These are phyloP conservation scores for Solanum commersonii DNA, from an alignment of 257 asterid genomes.

Conservation along the genomic window DNA sequence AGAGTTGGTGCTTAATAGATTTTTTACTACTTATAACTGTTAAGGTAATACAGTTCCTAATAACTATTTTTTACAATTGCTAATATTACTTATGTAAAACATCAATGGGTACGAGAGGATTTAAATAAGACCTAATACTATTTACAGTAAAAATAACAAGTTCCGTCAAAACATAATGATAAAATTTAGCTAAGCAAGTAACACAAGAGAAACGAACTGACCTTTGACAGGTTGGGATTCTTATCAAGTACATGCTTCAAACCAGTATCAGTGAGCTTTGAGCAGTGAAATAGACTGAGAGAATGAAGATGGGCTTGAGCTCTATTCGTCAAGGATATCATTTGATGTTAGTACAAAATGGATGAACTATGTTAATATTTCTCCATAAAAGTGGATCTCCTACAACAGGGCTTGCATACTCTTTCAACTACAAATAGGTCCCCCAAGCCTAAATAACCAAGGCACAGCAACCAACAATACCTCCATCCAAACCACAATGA, in stretches of 20 bases:
- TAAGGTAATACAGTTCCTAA: neutral
- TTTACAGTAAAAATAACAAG: neutral
- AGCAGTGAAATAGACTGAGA: conserved; percentile 47
- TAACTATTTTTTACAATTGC: neutral
- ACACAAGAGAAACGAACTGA: conserved; percentile 8
- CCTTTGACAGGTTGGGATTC: conserved; percentile 57
- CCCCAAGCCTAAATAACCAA: conserved; percentile 40
- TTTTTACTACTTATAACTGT: neutral
- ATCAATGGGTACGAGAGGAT: neutral
- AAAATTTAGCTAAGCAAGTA: neutral
- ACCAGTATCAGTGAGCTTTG: conserved; percentile 36
- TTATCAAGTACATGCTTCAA: conserved; percentile 31
- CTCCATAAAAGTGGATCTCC: conserved; percentile 68
- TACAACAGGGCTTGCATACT: conserved; percentile 56
- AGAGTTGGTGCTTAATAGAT: neutral
- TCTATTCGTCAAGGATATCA: conserved; percentile 50
- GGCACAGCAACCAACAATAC: conserved; percentile 29
- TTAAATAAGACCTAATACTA: neutral
- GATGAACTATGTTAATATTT: conserved; percentile 31
- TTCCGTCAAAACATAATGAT: neutral
- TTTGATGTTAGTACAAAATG: conserved; percentile 30
- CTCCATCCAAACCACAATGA: conserved; percentile 12
- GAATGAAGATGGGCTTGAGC: conserved; percentile 56
- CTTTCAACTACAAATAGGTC: conserved; percentile 57
- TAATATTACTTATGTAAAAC: neutral